Conservation (phyloP, 2,329 filamentous ascomycete species). For the Hypoxylon sp. region DNA sequence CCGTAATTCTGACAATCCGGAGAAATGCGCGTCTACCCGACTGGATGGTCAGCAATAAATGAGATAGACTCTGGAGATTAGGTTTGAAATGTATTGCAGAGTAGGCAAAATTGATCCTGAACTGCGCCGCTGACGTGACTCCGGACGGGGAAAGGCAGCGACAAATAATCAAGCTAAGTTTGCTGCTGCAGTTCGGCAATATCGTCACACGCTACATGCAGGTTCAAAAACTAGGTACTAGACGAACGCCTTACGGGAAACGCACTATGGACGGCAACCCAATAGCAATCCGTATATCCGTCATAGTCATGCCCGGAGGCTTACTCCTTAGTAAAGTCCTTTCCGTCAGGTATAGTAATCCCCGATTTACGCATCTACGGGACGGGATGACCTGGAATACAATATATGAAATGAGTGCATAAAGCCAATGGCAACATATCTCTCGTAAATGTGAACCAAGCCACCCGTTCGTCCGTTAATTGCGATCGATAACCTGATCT, state of each 20-base stretch:
- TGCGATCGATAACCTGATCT: slow-evolving; percentile 6
- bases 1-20: slow-evolving; percentile 30
- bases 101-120: slow-evolving; percentile 13
- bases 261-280: slow-evolving; percentile 9
- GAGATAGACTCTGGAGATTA: slow-evolving; percentile 36
- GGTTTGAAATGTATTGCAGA: slow-evolving; percentile 22
- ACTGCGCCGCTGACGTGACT: slow-evolving; percentile 39
- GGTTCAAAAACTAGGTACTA: slow-evolving; percentile 2
- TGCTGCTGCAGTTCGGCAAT: slow-evolving; percentile 20
- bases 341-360: slow-evolving; percentile 17
- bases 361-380: slow-evolving; percentile 1
- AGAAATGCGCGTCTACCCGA: slow-evolving; percentile 36
- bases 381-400: neutral
- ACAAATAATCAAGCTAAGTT: slow-evolving; percentile 9
- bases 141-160: slow-evolving; percentile 10
- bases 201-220: slow-evolving; percentile 21
- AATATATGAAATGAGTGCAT: neutral
- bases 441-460: slow-evolving; percentile 6
- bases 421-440: neutral
- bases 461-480: slow-evolving; percentile 11
- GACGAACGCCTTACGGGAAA: slow-evolving; percentile 21
- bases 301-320: slow-evolving; percentile 11
- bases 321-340: slow-evolving; percentile 16
- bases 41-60: slow-evolving; percentile 38
- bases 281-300: slow-evolving; percentile 15